These are phyloP conservation scores for Leishmania amazonensis DNA, from an alignment of 208 protist genomes.

Conservation along the genomic window DNA sequence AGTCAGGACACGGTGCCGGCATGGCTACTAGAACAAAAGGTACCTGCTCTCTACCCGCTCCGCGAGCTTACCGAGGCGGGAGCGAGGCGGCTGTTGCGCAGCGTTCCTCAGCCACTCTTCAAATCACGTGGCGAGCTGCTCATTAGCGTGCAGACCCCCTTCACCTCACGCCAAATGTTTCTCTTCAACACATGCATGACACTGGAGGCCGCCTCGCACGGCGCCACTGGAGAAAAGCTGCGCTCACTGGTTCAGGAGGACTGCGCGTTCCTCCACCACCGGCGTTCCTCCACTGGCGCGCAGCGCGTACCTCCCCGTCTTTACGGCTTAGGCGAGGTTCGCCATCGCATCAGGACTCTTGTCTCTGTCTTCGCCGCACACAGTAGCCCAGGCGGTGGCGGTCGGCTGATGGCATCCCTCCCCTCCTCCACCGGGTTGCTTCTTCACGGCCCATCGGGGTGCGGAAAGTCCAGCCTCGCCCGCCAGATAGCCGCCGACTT, in stretches of 20 bases:
- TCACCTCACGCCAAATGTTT: slow-evolving; percentile 33
- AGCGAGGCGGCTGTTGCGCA: slow-evolving; percentile 23
- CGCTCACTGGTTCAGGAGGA: not conserved
- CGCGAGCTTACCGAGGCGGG: slow-evolving; percentile 26
- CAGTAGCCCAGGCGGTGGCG: slow-evolving; percentile 7
- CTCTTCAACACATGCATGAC: slow-evolving; percentile 37
- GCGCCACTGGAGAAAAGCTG: not conserved
- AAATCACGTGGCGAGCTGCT: slow-evolving; percentile 9
- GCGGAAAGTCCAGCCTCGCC: slow-evolving; percentile 75
- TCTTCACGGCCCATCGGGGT: slow-evolving; percentile 82
- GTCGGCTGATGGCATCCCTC: slow-evolving; percentile 38
- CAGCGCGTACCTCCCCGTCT: slow-evolving; percentile 17
- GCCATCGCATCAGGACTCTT: slow-evolving; percentile 41
- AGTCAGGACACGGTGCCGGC: slow-evolving; percentile 38
- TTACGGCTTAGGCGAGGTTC: slow-evolving; percentile 52
- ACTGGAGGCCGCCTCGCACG: slow-evolving; percentile 12
- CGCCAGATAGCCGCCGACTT: slow-evolving; percentile 41
- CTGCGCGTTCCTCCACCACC: slow-evolving; percentile 26
- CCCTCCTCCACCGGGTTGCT: slow-evolving; percentile 75
- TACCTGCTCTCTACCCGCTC: slow-evolving; percentile 40
- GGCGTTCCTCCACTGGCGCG: not conserved
- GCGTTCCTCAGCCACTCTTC: slow-evolving; percentile 17
- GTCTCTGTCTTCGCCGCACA: slow-evolving; percentile 40
- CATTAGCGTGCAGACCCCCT: slow-evolving; percentile 10
- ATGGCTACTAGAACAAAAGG: slow-evolving; percentile 30